A percentile compares a stretch with the other conserved stretches of the same genome.
Evolutionary conservation across 768 basidiomycete species (phyloP).

Genomic region (Boletus rubescentipes): DNA sequence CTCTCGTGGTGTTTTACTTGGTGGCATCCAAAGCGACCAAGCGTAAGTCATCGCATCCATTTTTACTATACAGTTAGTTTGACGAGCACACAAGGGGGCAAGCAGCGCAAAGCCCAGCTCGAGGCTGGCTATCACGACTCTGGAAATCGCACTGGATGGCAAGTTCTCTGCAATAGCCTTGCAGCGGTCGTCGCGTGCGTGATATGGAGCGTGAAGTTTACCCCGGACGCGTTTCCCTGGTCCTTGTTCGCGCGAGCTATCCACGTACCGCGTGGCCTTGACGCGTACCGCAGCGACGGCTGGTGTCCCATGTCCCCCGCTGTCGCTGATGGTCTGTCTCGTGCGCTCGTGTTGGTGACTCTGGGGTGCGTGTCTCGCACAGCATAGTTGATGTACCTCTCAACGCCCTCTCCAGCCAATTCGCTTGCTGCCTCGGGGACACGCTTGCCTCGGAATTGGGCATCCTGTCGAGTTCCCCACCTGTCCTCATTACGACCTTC

Average conservation of each 20-base stretch:
- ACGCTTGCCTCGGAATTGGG: constrained; percentile 94
- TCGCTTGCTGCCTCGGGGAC: constrained; percentile 87
- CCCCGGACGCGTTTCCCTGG: constrained; percentile 43
- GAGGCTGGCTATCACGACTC: constrained; percentile 77
- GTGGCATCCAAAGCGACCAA: constrained; percentile 83
- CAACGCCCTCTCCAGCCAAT: constrained; percentile 53
- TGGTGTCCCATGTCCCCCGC: constrained; percentile 65
- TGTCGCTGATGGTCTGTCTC: constrained; percentile 52
- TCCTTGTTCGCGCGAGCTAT: constrained; percentile 16
- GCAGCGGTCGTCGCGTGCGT: constrained; percentile 58
- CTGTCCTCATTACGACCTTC: constrained; percentile 78
- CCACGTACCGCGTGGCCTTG: constrained; percentile 11
- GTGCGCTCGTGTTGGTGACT: constrained; percentile 58
- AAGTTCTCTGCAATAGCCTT: constrained; percentile 81
- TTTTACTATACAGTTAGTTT: neutral
- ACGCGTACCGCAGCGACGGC: constrained; percentile 36
- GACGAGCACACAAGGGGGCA: constrained; percentile 49
- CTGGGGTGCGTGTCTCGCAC: constrained; percentile 54
- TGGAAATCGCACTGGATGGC: constrained; percentile 75
- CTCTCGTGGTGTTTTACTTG: constrained; percentile 77
- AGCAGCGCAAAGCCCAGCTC: constrained; percentile 65
- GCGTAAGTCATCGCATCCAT: constrained; percentile 39
- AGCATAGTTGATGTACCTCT: neutral
- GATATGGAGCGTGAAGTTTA: constrained; percentile 64
- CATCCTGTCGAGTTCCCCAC: constrained; percentile 68